Conservation (phyloP, 495 filamentous ascomycete species). For the Podospora pseudopauciseta region DNA sequence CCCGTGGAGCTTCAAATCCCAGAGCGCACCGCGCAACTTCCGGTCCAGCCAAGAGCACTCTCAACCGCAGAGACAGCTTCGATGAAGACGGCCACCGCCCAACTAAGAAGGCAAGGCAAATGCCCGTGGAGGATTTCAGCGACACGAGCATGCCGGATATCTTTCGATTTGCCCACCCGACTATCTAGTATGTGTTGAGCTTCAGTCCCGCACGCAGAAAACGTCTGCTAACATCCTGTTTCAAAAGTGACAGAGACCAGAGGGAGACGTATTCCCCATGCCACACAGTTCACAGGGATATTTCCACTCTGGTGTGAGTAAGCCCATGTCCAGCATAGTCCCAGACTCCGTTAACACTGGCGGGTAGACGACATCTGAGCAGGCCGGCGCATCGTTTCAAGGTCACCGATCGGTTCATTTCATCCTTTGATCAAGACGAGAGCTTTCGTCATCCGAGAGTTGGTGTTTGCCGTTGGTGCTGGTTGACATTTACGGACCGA, state of each 20-base stretch:
- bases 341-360: neutral
- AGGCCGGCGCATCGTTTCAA: conserved; percentile 32
- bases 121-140: conserved; percentile 24
- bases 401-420: conserved; percentile 28
- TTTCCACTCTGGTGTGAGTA: conserved; percentile 36
- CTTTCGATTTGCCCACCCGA: conserved; percentile 31
- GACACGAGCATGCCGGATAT: conserved; percentile 35
- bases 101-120: conserved; percentile 23
- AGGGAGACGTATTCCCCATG: conserved; percentile 34
- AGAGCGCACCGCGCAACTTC: neutral
- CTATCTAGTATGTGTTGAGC: conserved; percentile 29
- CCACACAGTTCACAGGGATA: conserved; percentile 35
- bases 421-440: conserved; percentile 31
- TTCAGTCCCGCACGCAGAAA: neutral
- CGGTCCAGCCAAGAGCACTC: neutral
- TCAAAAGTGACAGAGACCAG: conserved; percentile 27
- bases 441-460: conserved; percentile 27
- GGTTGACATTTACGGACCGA: conserved; percentile 25
- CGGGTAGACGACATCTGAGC: conserved; percentile 29
- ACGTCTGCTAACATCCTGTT: conserved; percentile 19
- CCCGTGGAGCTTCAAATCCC: neutral
- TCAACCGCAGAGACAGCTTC: conserved; percentile 1
- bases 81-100: conserved; percentile 19
- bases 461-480: conserved; percentile 34
- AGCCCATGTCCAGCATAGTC: neutral